Base-by-base conservation (phyloP, 2,329 filamentous ascomycete species). In the Apiospora malaysiana region DNA sequence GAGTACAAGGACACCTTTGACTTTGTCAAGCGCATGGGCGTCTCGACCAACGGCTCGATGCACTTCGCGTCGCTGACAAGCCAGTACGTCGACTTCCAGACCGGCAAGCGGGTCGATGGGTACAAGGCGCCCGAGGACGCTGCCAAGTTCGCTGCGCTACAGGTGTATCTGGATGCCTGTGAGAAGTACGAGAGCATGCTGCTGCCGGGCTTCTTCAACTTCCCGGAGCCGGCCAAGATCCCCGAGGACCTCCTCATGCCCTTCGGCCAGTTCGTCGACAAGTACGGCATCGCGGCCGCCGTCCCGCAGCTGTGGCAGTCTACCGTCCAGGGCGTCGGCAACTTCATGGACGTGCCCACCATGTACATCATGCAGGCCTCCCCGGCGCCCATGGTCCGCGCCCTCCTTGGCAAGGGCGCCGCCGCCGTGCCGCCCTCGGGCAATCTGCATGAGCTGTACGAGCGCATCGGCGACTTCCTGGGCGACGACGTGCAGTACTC, bases 271-370 rank as follows among this genome's bases (percentile, higher is more conserved):
- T 47, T 68, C 25, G 32, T 68, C 1, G 46, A 32, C 3, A 68
- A 68, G 66, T 47, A 68, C 43, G 23, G 12, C 25, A 37, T 68
- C 32, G n/a, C 43, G 12, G 43, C 66, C 43, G 43, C 46, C 16
- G 66, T 47, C 16, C 25, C 43, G 16, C 25, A 27, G 32, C 66
- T 68, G 25, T 68, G 43, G 43, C 43, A 68, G 43, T 68, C 46
- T 18, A 68, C 25, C 66, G 74, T 68, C 16, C 71, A 72, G 67
- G 76, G 76, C 7, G 70, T 76, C 16, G 43, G 66, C 43, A 18
- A 47, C 43, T 68, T 47, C 66, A n/a, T 68, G 18, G 43, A 47
- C 5, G 66, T 68, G 3, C 66, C 66, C 16, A 47, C 66, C 14
- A 32, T 68, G 66, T 68, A 68, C 66, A 37, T 68, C 43, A 27